Base-by-base conservation (phyloP, 495 filamentous ascomycete genomes). In the Lasiosphaeris hirsuta region DNA sequence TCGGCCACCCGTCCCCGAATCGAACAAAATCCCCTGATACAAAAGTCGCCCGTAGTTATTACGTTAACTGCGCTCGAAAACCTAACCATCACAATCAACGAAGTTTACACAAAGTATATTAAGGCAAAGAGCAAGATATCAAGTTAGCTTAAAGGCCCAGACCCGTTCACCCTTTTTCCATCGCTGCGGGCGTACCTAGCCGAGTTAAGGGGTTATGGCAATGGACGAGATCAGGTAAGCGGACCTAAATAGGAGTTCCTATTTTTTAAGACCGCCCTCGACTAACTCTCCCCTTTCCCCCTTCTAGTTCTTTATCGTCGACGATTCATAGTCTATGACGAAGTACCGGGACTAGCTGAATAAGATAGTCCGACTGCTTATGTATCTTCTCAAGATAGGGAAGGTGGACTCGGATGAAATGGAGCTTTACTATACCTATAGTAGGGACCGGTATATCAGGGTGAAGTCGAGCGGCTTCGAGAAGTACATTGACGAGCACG, bases 361-460 rank as follows among this genome's bases (percentile, higher is more conserved):
- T 7, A 54, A 17, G 35, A 54, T 39, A 3, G 40, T 54, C 7
- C 39, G 51, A 30, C 39, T 54, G 18, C 51, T 54, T 4, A 13
- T 40, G 3, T 34, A 44, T 10, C 19, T 54, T 10, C 40, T 54
- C 18, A 54, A 54, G 51, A 6, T 33, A 13, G 51, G 51, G 1
- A n/a, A 34, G 19, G 51, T 54, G 8, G 51, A 54, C 15, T 39
- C 51, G 10, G 38, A 54, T 39, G 44, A 44, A 36, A 54, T 54
- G 10, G 39, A 54, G 39, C 38, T 54, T 18, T 44, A 39, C 14
- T 54, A 34, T 11, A 35, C 51, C n/a, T 44, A 18, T 10, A 54
- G 40, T 10, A 43, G 7, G 10, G 19, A 33, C 8, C n/a, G 3
- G 13, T 4, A 35, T 1, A 13, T 11, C 17, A 11, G 39, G 3